Evolutionary conservation across 306 rosid genomes (phyloP).

Genomic region (Cucumis cinereus): DNA sequence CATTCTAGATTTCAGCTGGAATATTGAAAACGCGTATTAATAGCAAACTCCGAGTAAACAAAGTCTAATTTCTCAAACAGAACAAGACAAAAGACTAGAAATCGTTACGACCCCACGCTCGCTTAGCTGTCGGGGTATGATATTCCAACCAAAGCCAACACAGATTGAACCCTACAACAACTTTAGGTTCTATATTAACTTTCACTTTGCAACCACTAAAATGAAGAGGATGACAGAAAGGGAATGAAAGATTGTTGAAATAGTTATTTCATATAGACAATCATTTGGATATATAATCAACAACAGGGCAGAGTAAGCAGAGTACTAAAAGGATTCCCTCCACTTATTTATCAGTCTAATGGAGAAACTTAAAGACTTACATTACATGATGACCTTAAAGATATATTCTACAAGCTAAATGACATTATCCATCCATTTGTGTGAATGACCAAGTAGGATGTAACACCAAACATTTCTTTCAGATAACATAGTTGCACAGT

Average conservation of each 20-base stretch:
- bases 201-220: background rate
- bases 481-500: background rate
- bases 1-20: background rate
- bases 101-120: too few species aligned
- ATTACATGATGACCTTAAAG: constrained; percentile 7
- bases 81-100: background rate
- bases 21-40: background rate
- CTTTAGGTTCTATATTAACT: background rate
- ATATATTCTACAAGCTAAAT: constrained; percentile 9
- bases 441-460: background rate
- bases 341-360: constrained; percentile 25
- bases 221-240: background rate
- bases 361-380: constrained; percentile 9
- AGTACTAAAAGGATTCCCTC: constrained; percentile 9
- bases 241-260: background rate
- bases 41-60: background rate
- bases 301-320: constrained; percentile 11
- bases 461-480: background rate
- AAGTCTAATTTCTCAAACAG: background rate
- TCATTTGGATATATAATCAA: background rate
- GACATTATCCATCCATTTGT: background rate
- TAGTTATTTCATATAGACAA: constrained; percentile 41
- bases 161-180: constrained; percentile 2
- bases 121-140: background rate
- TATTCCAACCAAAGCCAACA: background rate